Evolutionary conservation across 495 filamentous ascomycete genomes (phyloP).

Genomic region (Barbatosphaeria neglecta): DNA sequence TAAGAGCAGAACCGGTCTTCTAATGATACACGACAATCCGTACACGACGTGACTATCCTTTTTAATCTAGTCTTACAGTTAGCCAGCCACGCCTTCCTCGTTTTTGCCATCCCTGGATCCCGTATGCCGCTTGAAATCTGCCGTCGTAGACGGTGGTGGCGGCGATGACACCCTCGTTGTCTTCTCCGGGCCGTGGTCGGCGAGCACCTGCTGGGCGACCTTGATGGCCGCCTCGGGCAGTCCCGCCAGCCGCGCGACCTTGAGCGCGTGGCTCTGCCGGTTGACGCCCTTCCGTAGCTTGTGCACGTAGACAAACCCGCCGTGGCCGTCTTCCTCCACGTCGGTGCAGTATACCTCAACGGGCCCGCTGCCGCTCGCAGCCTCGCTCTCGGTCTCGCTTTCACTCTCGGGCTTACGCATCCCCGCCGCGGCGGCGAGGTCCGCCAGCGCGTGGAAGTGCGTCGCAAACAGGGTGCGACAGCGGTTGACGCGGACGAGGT

Average conservation of each 20-base stretch:
- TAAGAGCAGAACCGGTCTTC: background rate
- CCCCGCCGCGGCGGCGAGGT: constrained; percentile 41
- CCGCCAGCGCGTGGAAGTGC: constrained; percentile 79
- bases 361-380: constrained; percentile 9
- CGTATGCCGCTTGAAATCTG: background rate
- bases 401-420: constrained; percentile 25
- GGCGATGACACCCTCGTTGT: too few species aligned
- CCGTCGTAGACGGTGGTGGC: background rate
- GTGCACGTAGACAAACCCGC: constrained; percentile 78
- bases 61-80: too few species aligned
- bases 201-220: constrained; percentile 38
- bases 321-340: constrained; percentile 53
- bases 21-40: constrained; percentile 1
- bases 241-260: constrained; percentile 81
- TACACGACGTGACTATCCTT: too few species aligned
- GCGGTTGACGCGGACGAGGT: constrained; percentile 62
- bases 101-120: too few species aligned
- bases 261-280: constrained; percentile 75
- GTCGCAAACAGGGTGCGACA: constrained; percentile 85
- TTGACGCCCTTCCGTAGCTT: constrained; percentile 73
- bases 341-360: constrained; percentile 85
- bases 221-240: constrained; percentile 49
- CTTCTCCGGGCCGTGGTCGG: background rate
- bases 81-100: background rate
- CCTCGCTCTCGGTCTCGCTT: constrained; percentile 17